Evolutionary conservation across 1,284 basidiomycete species (phyloP), one percentile per base, ranked within the genome.

Genomic region (Calocybe gambosa): DNA sequence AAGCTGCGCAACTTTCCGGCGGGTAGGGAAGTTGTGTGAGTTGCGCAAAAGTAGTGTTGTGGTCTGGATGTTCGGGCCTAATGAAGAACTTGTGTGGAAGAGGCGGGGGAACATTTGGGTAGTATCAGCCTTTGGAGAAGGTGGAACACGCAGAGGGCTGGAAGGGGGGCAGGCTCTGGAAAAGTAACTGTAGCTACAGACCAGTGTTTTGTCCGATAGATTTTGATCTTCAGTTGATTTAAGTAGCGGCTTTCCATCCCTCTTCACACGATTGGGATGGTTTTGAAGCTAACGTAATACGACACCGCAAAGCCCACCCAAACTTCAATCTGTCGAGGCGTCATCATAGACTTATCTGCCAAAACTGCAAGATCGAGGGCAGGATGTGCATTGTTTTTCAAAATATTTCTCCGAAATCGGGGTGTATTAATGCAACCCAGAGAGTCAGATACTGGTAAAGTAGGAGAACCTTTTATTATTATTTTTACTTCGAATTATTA

Each of bases 321-420:
- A 20, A 79, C 72, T 51, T 77, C 71, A 0, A 84, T 76, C 53
- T 84, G 80, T 0, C 68, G 56, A 0, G 62, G 63, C 0, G 69
- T 57, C 78, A 83, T 80, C 2, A 64, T 58, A 0, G 70, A 68
- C 20, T 71, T 68, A 0, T 58, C 33, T 0, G 80, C 79, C 0
- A 82, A 60, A 0, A 64, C 47, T 0, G 48, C 29, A 1, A 73
- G 74, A 28, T 82, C 77, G 0, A 64, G 54, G 0, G 65, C 62
- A 0, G 71, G 80, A 15, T 75, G 78, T 0, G 74, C 66, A 40
- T 81, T 77, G n/a, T 9, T 64, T 50, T 0, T 66, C 60, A 23
- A 80, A 82, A 33, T 77, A 77, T 8, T 62, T 58, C 20, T 80
- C 74, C 0, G 82, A 50, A 0, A 75, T 34, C 0, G 77, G 75